Conservation (phyloP, 257 asterid genomes). For the Nicotiana benthamiana region DNA sequence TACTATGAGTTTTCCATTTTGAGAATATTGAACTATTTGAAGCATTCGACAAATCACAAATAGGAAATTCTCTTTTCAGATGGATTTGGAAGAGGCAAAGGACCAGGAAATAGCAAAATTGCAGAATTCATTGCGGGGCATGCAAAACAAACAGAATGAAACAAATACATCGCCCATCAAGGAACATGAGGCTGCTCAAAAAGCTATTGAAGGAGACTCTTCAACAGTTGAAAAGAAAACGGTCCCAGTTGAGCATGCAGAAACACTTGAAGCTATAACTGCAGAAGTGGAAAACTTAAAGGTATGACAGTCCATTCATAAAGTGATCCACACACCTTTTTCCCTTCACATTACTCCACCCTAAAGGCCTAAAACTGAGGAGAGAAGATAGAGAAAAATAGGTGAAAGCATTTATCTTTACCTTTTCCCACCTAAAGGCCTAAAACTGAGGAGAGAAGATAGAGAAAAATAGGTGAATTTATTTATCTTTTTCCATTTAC, state of each 20-base stretch:
- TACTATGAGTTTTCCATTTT: background rate
- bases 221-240: slow-evolving; percentile 52
- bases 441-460: background rate
- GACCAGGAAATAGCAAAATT: slow-evolving; percentile 56
- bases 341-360: background rate
- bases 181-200: slow-evolving; percentile 78
- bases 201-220: slow-evolving; percentile 75
- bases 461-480: background rate
- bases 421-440: background rate
- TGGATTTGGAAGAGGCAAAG: slow-evolving; percentile 78
- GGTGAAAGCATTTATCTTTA: background rate
- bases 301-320: slow-evolving; percentile 38
- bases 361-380: background rate
- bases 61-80: slow-evolving; percentile 29
- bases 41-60: slow-evolving; percentile 1
- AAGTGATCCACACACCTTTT: slow-evolving; percentile 5
- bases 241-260: slow-evolving; percentile 78
- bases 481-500: background rate
- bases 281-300: slow-evolving; percentile 62
- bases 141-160: slow-evolving; percentile 75
- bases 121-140: slow-evolving; percentile 59
- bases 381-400: background rate
- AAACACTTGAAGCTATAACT: slow-evolving; percentile 59
- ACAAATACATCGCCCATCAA: slow-evolving; percentile 46
- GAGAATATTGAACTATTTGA: background rate